phyloP scores from a whole-genome alignment of 2,329 filamentous ascomycete genomes.

The Ophiostoma perfectum region DNA sequence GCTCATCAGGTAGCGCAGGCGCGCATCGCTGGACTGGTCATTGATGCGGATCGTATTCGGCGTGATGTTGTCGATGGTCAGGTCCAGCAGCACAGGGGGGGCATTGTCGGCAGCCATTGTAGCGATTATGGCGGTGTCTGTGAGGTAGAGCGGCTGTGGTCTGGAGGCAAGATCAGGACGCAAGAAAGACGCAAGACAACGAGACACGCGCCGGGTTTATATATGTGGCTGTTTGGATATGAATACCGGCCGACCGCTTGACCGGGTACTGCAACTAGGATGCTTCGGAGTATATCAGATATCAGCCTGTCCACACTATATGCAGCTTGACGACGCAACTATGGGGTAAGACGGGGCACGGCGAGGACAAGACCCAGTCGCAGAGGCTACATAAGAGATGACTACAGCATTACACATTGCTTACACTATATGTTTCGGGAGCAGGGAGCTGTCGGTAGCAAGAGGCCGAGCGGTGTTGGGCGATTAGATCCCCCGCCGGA shows the following conservation, averaged over 20 bases:
- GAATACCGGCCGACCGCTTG: no score
- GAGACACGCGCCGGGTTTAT: neutral
- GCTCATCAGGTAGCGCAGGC: constrained; percentile 67
- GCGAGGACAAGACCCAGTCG: constrained; percentile 11
- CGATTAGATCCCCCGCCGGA: constrained; percentile 12
- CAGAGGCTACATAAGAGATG: constrained; percentile 18
- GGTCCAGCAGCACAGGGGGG: constrained; percentile 41
- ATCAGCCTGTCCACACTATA: neutral
- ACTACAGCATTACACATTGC: constrained; percentile 21
- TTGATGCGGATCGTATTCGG: constrained; percentile 71
- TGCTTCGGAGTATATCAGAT: neutral
- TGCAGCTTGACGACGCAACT: neutral
- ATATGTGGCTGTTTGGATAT: neutral
- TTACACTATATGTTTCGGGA: neutral
- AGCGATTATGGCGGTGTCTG: neutral
- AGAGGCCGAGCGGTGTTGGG: constrained; percentile 12
- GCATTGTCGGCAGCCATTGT: constrained; percentile 16
- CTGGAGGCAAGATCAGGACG: no score
- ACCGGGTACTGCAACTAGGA: no score
- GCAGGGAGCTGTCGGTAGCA: constrained; percentile 13
- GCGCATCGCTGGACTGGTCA: constrained; percentile 58
- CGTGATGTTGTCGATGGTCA: constrained; percentile 76
- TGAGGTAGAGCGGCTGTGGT: neutral
- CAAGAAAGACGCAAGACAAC: neutral
- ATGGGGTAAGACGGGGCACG: neutral